phyloP scores from a whole-genome alignment of 305 asterid species.

The Fraxinus platypoda region DNA sequence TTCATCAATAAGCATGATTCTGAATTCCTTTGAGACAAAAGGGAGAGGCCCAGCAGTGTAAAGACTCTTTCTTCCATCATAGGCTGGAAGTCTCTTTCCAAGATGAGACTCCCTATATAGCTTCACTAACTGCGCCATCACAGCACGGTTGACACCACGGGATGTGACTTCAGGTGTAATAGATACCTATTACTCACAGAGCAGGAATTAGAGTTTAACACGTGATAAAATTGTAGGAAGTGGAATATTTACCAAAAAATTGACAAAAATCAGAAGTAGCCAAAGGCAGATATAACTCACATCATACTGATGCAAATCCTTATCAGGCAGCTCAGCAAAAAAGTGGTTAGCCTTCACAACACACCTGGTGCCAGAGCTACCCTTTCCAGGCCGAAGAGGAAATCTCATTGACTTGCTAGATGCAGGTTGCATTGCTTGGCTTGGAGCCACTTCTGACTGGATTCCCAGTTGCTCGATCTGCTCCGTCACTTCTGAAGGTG shows the following conservation, averaged over 20 bases:
- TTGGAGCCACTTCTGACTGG: constrained; percentile 49
- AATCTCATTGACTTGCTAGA: constrained; percentile 86
- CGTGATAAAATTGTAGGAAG: not conserved
- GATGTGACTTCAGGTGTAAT: constrained; percentile 80
- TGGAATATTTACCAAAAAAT: not conserved
- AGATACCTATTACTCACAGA: constrained; percentile 50
- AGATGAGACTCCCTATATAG: constrained; percentile 73
- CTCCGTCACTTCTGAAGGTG: constrained; percentile 33
- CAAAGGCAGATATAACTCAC: constrained; percentile 39
- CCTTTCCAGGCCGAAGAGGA: constrained; percentile 89
- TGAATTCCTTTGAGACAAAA: constrained; percentile 69
- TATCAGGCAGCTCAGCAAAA: constrained; percentile 83
- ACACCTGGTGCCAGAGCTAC: constrained; percentile 61
- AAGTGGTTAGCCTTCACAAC: constrained; percentile 91
- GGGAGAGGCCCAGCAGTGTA: constrained; percentile 99
- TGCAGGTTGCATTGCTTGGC: constrained; percentile 62
- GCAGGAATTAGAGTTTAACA: constrained; percentile 1
- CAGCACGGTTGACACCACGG: constrained; percentile 93
- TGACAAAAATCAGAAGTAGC: not conserved
- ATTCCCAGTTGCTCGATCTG: constrained; percentile 46
- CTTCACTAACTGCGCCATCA: constrained; percentile 70
- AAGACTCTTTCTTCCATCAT: constrained; percentile 91
- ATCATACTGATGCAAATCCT: constrained; percentile 93
- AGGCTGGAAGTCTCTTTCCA: constrained; percentile 83
- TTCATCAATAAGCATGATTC: constrained; percentile 63